Evolutionary conservation across 1,139 yeast genomes (phyloP).

Genomic region (Debaryomyces udenii): DNA sequence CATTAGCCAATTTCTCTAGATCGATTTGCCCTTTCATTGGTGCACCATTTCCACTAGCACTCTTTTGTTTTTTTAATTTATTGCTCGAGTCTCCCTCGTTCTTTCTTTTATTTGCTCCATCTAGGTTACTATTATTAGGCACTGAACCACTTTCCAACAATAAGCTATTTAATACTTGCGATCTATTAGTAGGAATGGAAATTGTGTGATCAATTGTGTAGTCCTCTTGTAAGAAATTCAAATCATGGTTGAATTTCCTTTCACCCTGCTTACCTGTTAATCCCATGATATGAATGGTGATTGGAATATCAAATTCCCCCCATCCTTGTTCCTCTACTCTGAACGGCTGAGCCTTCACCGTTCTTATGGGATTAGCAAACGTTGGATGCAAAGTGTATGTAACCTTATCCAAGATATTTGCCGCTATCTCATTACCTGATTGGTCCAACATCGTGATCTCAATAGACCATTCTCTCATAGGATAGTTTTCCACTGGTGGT

Average conservation of each 20-base stretch:
- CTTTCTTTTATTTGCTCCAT: conserved; percentile 32
- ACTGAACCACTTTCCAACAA: conserved; percentile 82
- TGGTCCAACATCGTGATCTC: conserved; percentile 75
- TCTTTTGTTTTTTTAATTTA: conserved; percentile 70
- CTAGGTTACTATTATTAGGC: conserved; percentile 47
- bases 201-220: conserved; percentile 79
- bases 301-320: conserved; percentile 96
- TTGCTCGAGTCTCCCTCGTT: conserved; percentile 29
- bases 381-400: conserved; percentile 95
- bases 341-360: conserved; percentile 85
- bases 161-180: conserved; percentile 65
- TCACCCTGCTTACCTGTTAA: conserved; percentile 82
- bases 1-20: conserved; percentile 87
- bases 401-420: conserved; percentile 86
- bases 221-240: conserved; percentile 78
- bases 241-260: conserved; percentile 81
- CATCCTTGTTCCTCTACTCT: conserved; percentile 92
- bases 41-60: conserved; percentile 42
- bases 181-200: conserved; percentile 75
- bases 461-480: conserved; percentile 95
- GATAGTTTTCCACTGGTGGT: conserved; percentile 89
- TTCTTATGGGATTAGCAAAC: conserved; percentile 83
- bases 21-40: conserved; percentile 75
- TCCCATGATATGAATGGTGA: conserved; percentile 69
- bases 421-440: conserved; percentile 83